Base-by-base conservation (phyloP, 2,329 filamentous ascomycete genomes). In the Alternaria infectoria region DNA sequence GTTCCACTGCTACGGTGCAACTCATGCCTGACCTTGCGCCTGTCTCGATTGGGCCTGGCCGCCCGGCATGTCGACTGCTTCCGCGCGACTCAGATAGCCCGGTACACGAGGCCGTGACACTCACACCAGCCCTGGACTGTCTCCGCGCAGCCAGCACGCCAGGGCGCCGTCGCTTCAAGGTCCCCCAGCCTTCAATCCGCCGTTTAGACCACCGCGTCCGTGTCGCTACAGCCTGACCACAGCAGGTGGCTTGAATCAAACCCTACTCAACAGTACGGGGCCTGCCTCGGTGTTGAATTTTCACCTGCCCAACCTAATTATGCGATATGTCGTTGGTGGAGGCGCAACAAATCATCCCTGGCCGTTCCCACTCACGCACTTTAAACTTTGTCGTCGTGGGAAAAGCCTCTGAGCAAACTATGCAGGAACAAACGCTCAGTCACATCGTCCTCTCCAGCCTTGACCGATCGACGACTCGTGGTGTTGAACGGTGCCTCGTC, bases 341-440 rank as follows among this genome's bases (percentile, higher is more conserved):
- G 67, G 67, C 65, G 65, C 62, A 54, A 63, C 64, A 69, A 64
- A 57, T 61, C 50, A 50, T 54, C 61, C 59, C 50, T 63, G 57
- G 46, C 57, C 19, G 46, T 49, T 51, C 61, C 47, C 58, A 52
- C 57, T 58, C 54, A 21, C 30, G 21, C 46, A 49, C 57, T 60
- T 54, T 68, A 64, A 66, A 57, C 36, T 57, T 61, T 23, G 19
- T 47, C 32, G 21, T 62, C 44, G 57, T 55, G 54, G 49, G 62
- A 50, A 68, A 66, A 63, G 47, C 12, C 58, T 60, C 60, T 67
- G 67, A 67, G 58, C 69, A 71, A 73, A 66, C 68, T 46, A 68
- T 68, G 70, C 72, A 75, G 71, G 68, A 72, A 71, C 69, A 70
- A 52, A 51, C 49, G 65, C 67, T 63, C 58, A 52, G 62, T 62